phyloP scores from a whole-genome alignment of 768 basidiomycete genomes.

The Mycena rebaudengoi region DNA sequence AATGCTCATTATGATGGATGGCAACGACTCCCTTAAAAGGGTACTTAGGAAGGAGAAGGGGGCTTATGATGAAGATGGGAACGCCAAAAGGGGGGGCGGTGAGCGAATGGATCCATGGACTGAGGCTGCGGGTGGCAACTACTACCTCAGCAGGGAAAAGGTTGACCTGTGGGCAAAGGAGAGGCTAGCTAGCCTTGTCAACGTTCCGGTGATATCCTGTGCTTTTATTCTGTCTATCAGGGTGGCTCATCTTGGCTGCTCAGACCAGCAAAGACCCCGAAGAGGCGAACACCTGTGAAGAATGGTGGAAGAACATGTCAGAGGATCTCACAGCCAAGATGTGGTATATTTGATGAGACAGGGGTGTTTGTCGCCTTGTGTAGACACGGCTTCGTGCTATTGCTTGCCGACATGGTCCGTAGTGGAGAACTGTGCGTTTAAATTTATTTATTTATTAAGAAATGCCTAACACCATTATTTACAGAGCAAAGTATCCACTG shows the following conservation, averaged over 20 bases:
- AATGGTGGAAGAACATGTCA: neutral
- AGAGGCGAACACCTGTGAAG: neutral
- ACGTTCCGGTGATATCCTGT: neutral
- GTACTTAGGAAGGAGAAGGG: neutral
- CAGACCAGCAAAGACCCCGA: neutral
- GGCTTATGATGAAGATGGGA: neutral
- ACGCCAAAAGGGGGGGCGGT: neutral
- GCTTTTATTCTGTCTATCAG: neutral
- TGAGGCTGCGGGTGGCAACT: neutral
- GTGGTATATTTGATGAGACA: neutral
- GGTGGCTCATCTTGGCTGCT: neutral
- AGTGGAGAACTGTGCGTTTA: neutral
- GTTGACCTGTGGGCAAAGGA: neutral
- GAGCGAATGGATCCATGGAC: neutral
- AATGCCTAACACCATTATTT: neutral
- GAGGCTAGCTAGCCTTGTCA: neutral
- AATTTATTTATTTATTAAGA: neutral
- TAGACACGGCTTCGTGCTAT: neutral
- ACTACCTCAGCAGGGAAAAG: neutral
- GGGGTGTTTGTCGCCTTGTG: too few relatives aligned
- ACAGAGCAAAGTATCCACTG: neutral
- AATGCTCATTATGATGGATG: slow-evolving; percentile 14
- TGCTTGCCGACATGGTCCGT: neutral
- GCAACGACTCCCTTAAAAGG: neutral
- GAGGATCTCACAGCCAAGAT: neutral